Percentiles rank a stretch among this genome's conserved stretches.
phyloP scores from a whole-genome alignment of 345 rosid species.

The Pugionium dolabratum region DNA sequence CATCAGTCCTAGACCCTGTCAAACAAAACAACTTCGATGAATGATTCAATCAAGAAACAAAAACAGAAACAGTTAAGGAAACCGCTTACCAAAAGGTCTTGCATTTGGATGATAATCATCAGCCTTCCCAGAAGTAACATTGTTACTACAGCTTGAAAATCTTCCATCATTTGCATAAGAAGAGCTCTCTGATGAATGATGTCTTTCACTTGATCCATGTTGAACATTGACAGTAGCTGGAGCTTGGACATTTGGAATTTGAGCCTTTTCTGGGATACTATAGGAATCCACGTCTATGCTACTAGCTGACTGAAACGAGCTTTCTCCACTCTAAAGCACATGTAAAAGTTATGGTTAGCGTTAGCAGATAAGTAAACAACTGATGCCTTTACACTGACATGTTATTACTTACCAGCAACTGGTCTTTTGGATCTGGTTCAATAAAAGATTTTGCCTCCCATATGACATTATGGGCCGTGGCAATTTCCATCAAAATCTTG shows the following conservation, averaged over 20 bases:
- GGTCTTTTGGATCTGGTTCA: conserved; percentile 56
- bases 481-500: conserved; percentile 73
- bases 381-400: background rate
- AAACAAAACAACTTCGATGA: conserved; percentile 21
- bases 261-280: conserved; percentile 43
- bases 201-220: conserved; percentile 39
- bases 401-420: conserved; percentile 36
- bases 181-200: conserved; percentile 32
- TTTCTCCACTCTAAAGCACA: conserved; percentile 60
- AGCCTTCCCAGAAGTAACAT: conserved; percentile 36
- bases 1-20: conserved; percentile 30
- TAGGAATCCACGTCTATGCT: conserved; percentile 41
- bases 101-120: conserved; percentile 24
- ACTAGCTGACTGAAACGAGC: conserved; percentile 48
- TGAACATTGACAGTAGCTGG: conserved; percentile 40
- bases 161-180: conserved; percentile 39
- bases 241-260: conserved; percentile 43
- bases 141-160: conserved; percentile 42
- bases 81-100: conserved; percentile 34
- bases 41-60: conserved; percentile 19
- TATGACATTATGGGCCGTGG: conserved; percentile 65
- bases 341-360: background rate
- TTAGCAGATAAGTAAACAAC: background rate
- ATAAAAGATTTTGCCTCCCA: conserved; percentile 79
- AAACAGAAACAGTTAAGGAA: background rate